Evolutionary conservation across 768 basidiomycete species (phyloP).

Genomic region (Lactarius vividus): DNA sequence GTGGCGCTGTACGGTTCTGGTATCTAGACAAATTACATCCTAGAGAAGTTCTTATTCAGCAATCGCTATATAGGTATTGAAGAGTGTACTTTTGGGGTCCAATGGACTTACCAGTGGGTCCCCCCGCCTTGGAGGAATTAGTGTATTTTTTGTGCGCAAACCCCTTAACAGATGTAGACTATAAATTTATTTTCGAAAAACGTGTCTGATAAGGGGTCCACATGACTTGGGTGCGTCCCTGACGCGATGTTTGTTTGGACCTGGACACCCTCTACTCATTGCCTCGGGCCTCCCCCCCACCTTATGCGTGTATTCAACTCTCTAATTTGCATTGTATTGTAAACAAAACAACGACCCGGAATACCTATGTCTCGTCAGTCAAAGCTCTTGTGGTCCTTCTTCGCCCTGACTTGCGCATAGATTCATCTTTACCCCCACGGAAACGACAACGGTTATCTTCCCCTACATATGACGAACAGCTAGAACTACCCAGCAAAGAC

Average conservation of each 20-base stretch:
- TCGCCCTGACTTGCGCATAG: conserved; percentile 16
- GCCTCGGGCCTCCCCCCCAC: neutral
- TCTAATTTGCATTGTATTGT: neutral
- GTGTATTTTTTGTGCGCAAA: neutral
- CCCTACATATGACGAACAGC: conserved; percentile 49
- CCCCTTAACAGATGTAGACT: neutral
- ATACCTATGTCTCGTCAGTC: conserved; percentile 7
- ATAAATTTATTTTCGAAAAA: neutral
- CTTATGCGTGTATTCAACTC: neutral
- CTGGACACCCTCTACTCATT: neutral
- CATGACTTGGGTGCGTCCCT: neutral
- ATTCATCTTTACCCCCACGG: conserved; percentile 40
- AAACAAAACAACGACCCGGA: neutral
- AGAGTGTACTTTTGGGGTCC: no score
- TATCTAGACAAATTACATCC: neutral
- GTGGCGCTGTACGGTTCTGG: neutral
- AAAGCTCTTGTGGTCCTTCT: neutral
- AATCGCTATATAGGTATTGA: no score
- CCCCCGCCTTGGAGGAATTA: no score
- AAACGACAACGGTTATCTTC: conserved; percentile 64
- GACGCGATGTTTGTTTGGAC: neutral
- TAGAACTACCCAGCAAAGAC: conserved; percentile 47
- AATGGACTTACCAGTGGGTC: no score
- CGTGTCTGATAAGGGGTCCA: neutral
- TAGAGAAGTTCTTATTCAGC: no score